A percentile compares a stretch with the other conserved stretches of the same genome.
Conservation (phyloP, 2,329 filamentous ascomycete genomes). For the Didymella pomorum region DNA sequence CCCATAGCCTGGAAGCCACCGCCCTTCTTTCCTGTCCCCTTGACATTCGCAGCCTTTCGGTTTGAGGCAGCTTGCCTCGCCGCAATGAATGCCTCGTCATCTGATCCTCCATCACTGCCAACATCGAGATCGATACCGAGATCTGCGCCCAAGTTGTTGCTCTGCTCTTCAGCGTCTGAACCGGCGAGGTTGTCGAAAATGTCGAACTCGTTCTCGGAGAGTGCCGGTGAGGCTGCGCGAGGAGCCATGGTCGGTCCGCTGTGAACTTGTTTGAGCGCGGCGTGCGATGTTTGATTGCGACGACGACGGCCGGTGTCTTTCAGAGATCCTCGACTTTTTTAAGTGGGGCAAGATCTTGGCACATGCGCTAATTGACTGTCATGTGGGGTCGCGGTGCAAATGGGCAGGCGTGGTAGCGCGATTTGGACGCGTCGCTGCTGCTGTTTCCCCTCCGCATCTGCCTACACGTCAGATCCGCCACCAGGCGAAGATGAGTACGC, state of each 20-base stretch:
- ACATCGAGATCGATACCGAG: constrained; percentile 47
- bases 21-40: constrained; percentile 88
- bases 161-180: constrained; percentile 60
- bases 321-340: not conserved
- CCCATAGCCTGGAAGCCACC: constrained; percentile 97
- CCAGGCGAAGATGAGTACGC: constrained; percentile 23
- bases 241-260: constrained; percentile 66
- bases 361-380: constrained; percentile 25
- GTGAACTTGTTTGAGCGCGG: constrained; percentile 6
- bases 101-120: constrained; percentile 65
- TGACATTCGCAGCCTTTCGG: constrained; percentile 80
- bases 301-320: constrained; percentile 10
- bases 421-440: constrained; percentile 32
- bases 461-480: constrained; percentile 20
- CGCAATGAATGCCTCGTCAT: constrained; percentile 90
- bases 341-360: constrained; percentile 37
- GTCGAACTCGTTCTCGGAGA: constrained; percentile 90
- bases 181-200: constrained; percentile 82
- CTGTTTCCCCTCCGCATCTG: constrained; percentile 15
- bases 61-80: constrained; percentile 86
- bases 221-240: constrained; percentile 79
- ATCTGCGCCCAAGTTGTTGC: constrained; percentile 46
- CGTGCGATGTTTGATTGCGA: constrained; percentile 21
- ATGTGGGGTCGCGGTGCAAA: constrained; percentile 36
- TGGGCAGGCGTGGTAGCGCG: constrained; percentile 33